These are phyloP conservation scores for Cerioporus squamosus DNA, from an alignment of 1,284 basidiomycete genomes.

Conservation along the genomic window DNA sequence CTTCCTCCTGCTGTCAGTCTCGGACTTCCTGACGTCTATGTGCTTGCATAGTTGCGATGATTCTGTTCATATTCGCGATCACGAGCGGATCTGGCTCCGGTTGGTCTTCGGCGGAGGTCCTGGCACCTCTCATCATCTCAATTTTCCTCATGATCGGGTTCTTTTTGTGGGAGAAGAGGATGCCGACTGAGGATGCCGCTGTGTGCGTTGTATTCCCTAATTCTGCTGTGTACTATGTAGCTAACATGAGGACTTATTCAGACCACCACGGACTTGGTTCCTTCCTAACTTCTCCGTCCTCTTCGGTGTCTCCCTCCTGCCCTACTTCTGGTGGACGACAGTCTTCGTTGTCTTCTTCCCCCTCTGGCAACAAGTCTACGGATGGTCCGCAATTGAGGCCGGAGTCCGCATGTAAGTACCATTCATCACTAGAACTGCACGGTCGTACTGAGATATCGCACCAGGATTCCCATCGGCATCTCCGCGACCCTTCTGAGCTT, in stretches of 20 bases:
- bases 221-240: too few species aligned
- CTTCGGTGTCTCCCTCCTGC: constrained; percentile 40
- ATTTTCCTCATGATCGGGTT: constrained; percentile 39
- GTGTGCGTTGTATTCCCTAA: constrained; percentile 34
- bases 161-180: constrained; percentile 43
- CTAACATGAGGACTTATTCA: neutral
- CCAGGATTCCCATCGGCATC: constrained; percentile 33
- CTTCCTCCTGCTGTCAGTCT: constrained; percentile 22
- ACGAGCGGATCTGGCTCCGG: constrained; percentile 42
- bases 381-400: constrained; percentile 37
- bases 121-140: constrained; percentile 42
- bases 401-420: constrained; percentile 38
- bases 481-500: constrained; percentile 35
- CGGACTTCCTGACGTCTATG: neutral
- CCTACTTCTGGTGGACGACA: constrained; percentile 43
- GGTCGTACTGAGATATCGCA: neutral
- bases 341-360: constrained; percentile 35
- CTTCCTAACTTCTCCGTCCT: constrained; percentile 37
- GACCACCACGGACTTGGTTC: constrained; percentile 30
- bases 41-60: constrained; percentile 33
- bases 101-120: constrained; percentile 40
- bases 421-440: neutral
- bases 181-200: constrained; percentile 38
- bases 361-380: constrained; percentile 42
- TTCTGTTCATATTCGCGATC: constrained; percentile 48